Evolutionary conservation across 2,329 filamentous ascomycete species (phyloP).

Genomic region (Apiospora rasikravindrae): DNA sequence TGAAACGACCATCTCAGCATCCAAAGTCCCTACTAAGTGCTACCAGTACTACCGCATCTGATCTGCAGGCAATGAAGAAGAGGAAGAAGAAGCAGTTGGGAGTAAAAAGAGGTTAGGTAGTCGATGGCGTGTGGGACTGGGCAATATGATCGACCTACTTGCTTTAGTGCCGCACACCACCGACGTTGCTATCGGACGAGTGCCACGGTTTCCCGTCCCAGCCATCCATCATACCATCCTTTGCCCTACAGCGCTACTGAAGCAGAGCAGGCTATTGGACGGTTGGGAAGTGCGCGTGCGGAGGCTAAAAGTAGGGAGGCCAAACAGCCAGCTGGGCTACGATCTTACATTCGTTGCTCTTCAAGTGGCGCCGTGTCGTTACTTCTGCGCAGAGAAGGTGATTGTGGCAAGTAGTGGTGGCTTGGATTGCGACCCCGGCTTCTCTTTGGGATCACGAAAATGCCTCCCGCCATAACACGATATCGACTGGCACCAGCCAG

Average conservation of each 20-base stretch:
- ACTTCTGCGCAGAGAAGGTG: neutral
- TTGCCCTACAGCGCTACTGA: slow-evolving; percentile 5
- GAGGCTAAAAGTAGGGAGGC: neutral
- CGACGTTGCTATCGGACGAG: neutral
- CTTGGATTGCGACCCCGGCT: neutral
- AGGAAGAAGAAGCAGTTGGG: neutral
- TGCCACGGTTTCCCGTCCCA: neutral
- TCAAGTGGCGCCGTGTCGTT: neutral
- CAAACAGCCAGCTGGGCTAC: neutral
- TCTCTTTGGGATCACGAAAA: neutral
- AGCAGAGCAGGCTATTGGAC: neutral
- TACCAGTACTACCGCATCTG: neutral
- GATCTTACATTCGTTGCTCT: neutral
- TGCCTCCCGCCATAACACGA: neutral
- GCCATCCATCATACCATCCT: neutral
- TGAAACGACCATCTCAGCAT: slow-evolving; percentile 9
- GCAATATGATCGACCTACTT: neutral
- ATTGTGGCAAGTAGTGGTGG: slow-evolving; percentile 5
- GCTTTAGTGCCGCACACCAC: neutral
- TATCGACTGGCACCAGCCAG: neutral
- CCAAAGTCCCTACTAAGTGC: neutral
- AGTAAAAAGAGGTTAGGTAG: neutral
- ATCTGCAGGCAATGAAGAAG: slow-evolving; percentile 2
- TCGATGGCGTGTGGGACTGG: neutral
- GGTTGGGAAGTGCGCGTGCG: slow-evolving; percentile 2